phyloP scores from a whole-genome alignment of 1,284 basidiomycete species.

The Ustilago hordei region DNA sequence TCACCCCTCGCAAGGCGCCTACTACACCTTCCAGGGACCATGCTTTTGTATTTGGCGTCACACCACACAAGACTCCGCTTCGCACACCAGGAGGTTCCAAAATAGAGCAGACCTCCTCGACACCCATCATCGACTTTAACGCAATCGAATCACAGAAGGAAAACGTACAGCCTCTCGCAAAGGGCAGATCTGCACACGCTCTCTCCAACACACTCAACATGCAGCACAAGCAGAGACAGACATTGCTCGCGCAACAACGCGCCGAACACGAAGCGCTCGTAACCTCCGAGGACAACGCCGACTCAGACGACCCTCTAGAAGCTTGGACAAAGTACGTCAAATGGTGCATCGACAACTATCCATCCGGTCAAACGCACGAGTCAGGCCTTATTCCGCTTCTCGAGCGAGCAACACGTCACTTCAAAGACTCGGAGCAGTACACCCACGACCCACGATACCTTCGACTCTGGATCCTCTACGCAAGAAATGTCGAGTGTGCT shows the following conservation, averaged over 20 bases:
- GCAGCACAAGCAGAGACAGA: slow-evolving; percentile 61
- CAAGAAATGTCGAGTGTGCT: slow-evolving; percentile 64
- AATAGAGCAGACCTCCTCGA: slow-evolving; percentile 66
- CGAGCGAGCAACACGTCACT: slow-evolving; percentile 81
- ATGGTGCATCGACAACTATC: slow-evolving; percentile 77
- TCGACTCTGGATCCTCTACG: slow-evolving; percentile 85
- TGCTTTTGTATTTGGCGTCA: slow-evolving; percentile 28
- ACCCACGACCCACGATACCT: slow-evolving; percentile 88
- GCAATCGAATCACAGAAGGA: slow-evolving; percentile 74
- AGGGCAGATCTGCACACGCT: slow-evolving; percentile 74
- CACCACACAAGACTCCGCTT: slow-evolving; percentile 62
- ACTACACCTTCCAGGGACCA: slow-evolving; percentile 30
- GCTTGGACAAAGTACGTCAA: slow-evolving; percentile 74
- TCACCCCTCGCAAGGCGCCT: slow-evolving; percentile 51
- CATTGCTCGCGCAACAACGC: slow-evolving; percentile 53
- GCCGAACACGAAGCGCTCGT: slow-evolving; percentile 55
- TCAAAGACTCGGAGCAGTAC: slow-evolving; percentile 83
- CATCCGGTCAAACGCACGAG: slow-evolving; percentile 75
- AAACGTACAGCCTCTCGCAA: slow-evolving; percentile 74
- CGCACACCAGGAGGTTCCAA: slow-evolving; percentile 56
- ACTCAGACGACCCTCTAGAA: slow-evolving; percentile 59
- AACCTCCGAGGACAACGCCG: slow-evolving; percentile 48
- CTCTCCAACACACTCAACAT: slow-evolving; percentile 70
- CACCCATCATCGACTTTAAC: slow-evolving; percentile 67
- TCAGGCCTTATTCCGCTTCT: slow-evolving; percentile 77